phyloP scores from a whole-genome alignment of 192 early-diverging fungal genomes.

The Coemansia reversa region DNA sequence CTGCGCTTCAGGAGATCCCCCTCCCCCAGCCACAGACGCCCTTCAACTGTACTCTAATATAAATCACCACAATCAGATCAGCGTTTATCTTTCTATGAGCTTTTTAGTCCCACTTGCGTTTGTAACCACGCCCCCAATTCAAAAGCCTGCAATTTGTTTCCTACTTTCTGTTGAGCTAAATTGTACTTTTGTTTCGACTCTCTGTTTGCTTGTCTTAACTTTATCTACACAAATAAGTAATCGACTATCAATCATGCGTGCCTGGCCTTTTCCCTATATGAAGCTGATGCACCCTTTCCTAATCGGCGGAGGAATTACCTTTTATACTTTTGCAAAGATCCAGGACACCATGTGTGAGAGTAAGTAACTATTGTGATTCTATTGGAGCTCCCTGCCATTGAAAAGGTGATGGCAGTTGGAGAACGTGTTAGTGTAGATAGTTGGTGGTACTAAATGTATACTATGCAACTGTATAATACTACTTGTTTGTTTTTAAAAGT shows the following conservation, averaged over 20 bases:
- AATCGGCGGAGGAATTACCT: constrained; percentile 42
- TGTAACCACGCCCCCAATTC: background rate
- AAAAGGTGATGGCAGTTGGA: background rate
- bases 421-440: background rate
- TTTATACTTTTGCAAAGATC: constrained; percentile 44
- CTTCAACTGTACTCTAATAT: background rate
- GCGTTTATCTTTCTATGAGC: background rate
- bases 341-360: constrained; percentile 52
- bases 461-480: background rate
- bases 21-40: background rate
- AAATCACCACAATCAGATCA: background rate
- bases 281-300: constrained; percentile 57
- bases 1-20: background rate
- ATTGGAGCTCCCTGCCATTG: background rate
- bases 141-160: background rate
- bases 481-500: background rate
- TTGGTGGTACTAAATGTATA: background rate
- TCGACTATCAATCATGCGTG: constrained; percentile 33
- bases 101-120: background rate
- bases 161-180: background rate
- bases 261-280: constrained; percentile 53
- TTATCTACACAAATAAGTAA: background rate
- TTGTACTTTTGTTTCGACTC: background rate
- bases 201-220: background rate
- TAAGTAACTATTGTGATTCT: constrained; percentile 19